Base-by-base conservation (phyloP, 345 rosid genomes). In the Pseudoturritis turrita region DNA sequence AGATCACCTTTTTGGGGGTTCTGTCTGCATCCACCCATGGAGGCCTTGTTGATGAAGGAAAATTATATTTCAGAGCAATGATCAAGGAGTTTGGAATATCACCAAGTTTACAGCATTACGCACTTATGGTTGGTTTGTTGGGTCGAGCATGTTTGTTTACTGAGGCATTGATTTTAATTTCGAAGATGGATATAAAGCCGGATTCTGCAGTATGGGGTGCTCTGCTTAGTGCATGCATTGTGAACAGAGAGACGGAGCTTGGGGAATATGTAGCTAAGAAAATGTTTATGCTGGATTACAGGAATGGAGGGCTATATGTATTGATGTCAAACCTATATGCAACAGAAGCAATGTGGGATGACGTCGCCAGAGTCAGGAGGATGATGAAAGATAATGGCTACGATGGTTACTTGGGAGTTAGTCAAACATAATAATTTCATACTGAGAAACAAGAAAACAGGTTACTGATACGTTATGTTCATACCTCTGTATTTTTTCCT, bases 271-370 rank as follows among this genome's bases (percentile, higher is more conserved):
- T 88, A 72, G 91, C 96, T 68, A 89, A 84, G 86, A 89, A 85
- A 71, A 26, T 88, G 37, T 83, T 84, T 66, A 79, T 88, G 60
- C 57, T 85, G 85, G 95, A 89, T 76, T 62, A 74, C 55, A 75
- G 62, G 63, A 85, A 87, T 52, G 91, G 96, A 19, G 98, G 96
- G 12, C 72, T 92, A 46, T 92, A 89, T 52, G 88, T 92, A 13
- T 68, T 87, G 79, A 88, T 92, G 96, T 92, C 98, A 13, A 92
- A 92, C 81, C 83, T 92, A 18, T 92, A 89, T 74, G 98, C 98
- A 44, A 73, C 82, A 25, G 67, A 76, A 66, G 85, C 62, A 67
- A 88, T 87, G 83, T 92, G 92, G 96, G 91, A 83, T 8, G 91
- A 89, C 36, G 95, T 84, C 19, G 84, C 74, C 21, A 78, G 84